Evolutionary conservation across 805 yeast genomes (phyloP).

Genomic region (Candida pseudoglaebosa): DNA sequence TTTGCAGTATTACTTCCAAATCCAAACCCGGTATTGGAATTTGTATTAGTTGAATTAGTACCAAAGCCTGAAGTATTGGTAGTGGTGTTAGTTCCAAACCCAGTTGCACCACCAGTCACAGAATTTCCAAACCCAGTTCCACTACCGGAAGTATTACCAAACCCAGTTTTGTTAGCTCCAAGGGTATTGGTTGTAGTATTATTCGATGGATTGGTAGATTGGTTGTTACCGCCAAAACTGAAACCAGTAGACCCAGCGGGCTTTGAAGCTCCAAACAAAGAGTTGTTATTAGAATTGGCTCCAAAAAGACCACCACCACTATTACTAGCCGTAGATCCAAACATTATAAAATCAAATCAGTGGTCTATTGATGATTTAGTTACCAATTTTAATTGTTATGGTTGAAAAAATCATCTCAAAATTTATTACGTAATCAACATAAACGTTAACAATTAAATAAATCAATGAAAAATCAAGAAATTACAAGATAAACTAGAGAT

Average conservation of each 20-base stretch:
- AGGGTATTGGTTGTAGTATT: slow-evolving; percentile 3
- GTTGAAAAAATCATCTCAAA: background rate
- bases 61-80: slow-evolving; percentile 24
- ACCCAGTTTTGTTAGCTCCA: slow-evolving; percentile 6
- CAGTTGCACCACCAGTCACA: slow-evolving; percentile 13
- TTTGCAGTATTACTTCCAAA: slow-evolving; percentile 12
- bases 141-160: slow-evolving; percentile 8
- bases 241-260: slow-evolving; percentile 5
- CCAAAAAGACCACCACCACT: slow-evolving; percentile 12
- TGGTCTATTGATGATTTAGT: background rate
- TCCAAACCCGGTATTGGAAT: background rate
- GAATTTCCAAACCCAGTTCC: slow-evolving; percentile 1
- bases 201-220: background rate
- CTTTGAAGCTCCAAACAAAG: slow-evolving; percentile 6
- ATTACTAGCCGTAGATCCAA: slow-evolving; percentile 7
- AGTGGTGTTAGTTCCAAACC: slow-evolving; percentile 9
- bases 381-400: background rate
- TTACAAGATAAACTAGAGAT: too few species aligned
- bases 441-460: too few species aligned
- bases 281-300: slow-evolving; percentile 1
- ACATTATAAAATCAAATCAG: background rate
- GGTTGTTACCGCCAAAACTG: slow-evolving; percentile 2
- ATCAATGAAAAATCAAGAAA: background rate
- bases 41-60: too few species aligned
- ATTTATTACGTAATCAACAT: background rate